Percentiles rank a stretch among this genome's conserved stretches.
These are phyloP conservation scores for Puccinia hordei DNA, from an alignment of 1,284 basidiomycete species.

Conservation along the genomic window DNA sequence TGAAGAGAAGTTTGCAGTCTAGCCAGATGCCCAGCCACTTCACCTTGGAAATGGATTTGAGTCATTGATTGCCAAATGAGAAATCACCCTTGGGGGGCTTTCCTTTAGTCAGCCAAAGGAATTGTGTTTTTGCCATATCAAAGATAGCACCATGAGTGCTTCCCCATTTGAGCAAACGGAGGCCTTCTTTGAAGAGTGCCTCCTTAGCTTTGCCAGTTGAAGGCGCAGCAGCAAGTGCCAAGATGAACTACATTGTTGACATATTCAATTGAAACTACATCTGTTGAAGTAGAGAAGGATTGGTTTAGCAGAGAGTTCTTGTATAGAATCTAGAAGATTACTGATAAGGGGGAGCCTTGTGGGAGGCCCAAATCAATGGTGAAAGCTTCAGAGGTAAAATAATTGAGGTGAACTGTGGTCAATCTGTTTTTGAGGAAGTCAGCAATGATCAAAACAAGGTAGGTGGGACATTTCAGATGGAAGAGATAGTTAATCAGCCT, in stretches of 20 bases:
- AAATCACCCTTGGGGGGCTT: not conserved
- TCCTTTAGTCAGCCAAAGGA: conserved; percentile 1
- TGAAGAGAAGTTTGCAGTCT: not conserved
- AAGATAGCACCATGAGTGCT: not conserved
- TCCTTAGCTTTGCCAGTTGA: not conserved
- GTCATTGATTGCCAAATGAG: not conserved
- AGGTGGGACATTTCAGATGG: not conserved
- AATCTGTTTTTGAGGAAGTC: not conserved
- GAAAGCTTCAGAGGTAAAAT: not conserved
- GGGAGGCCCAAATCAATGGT: not conserved
- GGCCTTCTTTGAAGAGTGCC: not conserved
- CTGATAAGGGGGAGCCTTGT: conserved; percentile 26
- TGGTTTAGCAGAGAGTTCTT: not conserved
- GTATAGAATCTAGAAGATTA: conserved; percentile 30
- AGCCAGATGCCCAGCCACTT: not conserved
- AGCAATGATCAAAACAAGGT: not conserved
- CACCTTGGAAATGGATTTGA: not conserved
- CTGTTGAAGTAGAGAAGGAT: not conserved
- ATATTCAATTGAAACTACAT: not conserved
- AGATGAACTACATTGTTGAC: conserved; percentile 33
- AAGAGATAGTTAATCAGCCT: not conserved
- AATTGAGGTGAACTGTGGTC: not conserved
- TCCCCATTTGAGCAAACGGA: not conserved
- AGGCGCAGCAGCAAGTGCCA: not conserved
- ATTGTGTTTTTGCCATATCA: conserved; percentile 1